Conservation (phyloP, 2,329 filamentous ascomycete species). For the Aspergillus caelatus region DNA sequence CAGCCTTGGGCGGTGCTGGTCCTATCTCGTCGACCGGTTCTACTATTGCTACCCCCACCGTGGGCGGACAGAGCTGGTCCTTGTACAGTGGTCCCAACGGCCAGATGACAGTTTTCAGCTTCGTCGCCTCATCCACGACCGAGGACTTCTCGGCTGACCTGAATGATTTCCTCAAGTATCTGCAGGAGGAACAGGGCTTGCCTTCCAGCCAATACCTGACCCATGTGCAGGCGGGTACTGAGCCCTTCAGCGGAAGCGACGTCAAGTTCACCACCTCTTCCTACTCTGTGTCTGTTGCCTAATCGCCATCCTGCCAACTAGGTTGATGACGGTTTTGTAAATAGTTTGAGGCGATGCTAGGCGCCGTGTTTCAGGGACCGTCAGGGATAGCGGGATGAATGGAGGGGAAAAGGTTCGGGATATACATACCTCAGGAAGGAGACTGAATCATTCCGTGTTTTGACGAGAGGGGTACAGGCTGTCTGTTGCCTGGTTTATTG, state of each 20-base stretch:
- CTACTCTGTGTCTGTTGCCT: constrained; percentile 34
- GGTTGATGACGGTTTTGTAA: neutral
- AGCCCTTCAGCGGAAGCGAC: constrained; percentile 37
- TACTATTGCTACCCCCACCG: constrained; percentile 56
- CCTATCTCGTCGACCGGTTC: constrained; percentile 56
- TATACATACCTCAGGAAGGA: constrained; percentile 1
- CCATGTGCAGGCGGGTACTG: constrained; percentile 47
- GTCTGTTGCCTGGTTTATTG: neutral
- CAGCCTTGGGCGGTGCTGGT: constrained; percentile 59
- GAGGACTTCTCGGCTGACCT: constrained; percentile 61
- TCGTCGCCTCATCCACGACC: constrained; percentile 54
- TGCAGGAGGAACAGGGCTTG: constrained; percentile 45
- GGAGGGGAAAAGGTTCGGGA: constrained; percentile 1
- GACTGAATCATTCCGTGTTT: neutral
- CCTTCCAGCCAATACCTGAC: constrained; percentile 55
- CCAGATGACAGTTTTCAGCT: constrained; percentile 61
- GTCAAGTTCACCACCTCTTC: constrained; percentile 31
- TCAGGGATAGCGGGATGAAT: constrained; percentile 9
- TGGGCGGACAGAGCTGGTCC: constrained; percentile 59
- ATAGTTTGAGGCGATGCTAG: constrained; percentile 11
- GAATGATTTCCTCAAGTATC: constrained; percentile 60
- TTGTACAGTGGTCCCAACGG: constrained; percentile 66
- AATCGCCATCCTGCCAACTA: constrained; percentile 11
- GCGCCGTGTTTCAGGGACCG: constrained; percentile 26
- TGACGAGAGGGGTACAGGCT: neutral